phyloP scores from a whole-genome alignment of 2,329 filamentous ascomycete species.

The Apiospora rasikravindrae region DNA sequence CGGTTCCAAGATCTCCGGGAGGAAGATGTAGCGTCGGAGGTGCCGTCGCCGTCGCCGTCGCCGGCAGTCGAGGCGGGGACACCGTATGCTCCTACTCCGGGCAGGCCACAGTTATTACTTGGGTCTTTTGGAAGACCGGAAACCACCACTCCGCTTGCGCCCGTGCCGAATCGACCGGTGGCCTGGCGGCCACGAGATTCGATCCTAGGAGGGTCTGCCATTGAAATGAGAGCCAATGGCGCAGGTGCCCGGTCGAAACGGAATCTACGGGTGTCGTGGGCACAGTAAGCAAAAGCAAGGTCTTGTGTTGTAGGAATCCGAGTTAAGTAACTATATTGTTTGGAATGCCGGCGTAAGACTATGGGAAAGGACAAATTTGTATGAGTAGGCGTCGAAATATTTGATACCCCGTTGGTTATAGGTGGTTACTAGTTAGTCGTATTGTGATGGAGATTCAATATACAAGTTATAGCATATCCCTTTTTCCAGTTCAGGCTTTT shows the following conservation, averaged over 20 bases:
- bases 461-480: not conserved
- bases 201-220: conserved; percentile 32
- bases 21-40: conserved; percentile 20
- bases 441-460: not conserved
- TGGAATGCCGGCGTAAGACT: not conserved
- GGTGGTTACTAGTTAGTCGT: not conserved
- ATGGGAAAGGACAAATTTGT: not conserved
- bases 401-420: conserved; percentile 6
- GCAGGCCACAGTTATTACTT: conserved; percentile 36
- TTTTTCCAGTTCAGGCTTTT: not conserved
- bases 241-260: conserved; percentile 30
- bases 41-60: not conserved
- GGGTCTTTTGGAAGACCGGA: conserved; percentile 32
- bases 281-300: conserved; percentile 22
- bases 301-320: not conserved
- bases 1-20: conserved; percentile 14
- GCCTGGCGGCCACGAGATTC: conserved; percentile 34
- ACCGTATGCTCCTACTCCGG: conserved; percentile 38
- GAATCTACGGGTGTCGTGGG: conserved; percentile 41
- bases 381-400: conserved; percentile 10
- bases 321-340: not conserved
- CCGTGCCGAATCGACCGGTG: conserved; percentile 32
- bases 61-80: conserved; percentile 23
- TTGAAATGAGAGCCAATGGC: conserved; percentile 29
- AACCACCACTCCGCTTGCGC: conserved; percentile 40